These are phyloP conservation scores for Meripilus lineatus DNA, from an alignment of 1,284 basidiomycete species.

Conservation along the genomic window DNA sequence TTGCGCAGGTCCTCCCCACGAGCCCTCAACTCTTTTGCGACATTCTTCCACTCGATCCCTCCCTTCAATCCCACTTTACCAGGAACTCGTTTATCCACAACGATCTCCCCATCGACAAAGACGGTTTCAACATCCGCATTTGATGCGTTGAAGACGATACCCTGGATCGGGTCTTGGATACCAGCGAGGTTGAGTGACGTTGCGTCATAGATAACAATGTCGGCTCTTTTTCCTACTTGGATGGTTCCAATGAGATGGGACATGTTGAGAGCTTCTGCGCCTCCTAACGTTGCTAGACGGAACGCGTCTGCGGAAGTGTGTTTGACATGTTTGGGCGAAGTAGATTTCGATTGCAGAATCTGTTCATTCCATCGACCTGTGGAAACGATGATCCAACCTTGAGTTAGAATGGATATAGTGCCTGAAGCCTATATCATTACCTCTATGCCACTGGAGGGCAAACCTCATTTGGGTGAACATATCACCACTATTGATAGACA, in stretches of 20 bases:
- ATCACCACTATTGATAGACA: slow-evolving; percentile 29
- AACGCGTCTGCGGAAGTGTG: slow-evolving; percentile 26
- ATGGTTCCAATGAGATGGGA: slow-evolving; percentile 25
- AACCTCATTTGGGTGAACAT: slow-evolving; percentile 31
- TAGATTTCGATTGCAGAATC: slow-evolving; percentile 15
- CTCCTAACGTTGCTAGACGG: slow-evolving; percentile 29
- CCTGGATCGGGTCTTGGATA: slow-evolving; percentile 24
- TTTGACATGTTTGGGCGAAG: slow-evolving; percentile 22
- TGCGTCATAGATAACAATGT: slow-evolving; percentile 28
- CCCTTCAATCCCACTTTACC: slow-evolving; percentile 12
- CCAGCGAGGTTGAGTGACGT: slow-evolving; percentile 26
- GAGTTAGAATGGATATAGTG: background rate
- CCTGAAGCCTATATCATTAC: slow-evolving; percentile 9
- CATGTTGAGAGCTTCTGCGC: slow-evolving; percentile 27
- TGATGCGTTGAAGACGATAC: slow-evolving; percentile 29
- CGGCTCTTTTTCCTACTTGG: slow-evolving; percentile 31
- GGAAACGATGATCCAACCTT: too few species aligned
- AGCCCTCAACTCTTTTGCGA: slow-evolving; percentile 40
- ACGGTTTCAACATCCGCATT: slow-evolving; percentile 29
- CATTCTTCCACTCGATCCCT: slow-evolving; percentile 25
- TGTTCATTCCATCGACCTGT: slow-evolving; percentile 22
- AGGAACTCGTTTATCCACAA: slow-evolving; percentile 21
- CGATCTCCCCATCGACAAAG: slow-evolving; percentile 29
- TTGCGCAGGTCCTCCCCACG: slow-evolving; percentile 44
- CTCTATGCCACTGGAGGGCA: slow-evolving; percentile 27